Base-by-base conservation (phyloP, 2,329 filamentous ascomycete genomes). In the Fusarium camptoceras region DNA sequence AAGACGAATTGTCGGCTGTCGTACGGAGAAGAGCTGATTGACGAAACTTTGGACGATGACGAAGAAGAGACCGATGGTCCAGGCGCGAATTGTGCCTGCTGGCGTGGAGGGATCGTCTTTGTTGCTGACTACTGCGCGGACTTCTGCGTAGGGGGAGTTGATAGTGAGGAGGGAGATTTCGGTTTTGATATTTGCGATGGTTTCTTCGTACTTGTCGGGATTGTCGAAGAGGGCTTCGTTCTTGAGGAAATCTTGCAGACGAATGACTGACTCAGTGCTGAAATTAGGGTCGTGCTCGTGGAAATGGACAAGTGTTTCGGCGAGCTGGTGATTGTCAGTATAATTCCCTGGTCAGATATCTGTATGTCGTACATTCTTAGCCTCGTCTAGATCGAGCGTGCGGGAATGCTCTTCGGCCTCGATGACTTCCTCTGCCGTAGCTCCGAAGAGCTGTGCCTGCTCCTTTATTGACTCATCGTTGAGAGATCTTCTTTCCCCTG, bases 11-110 rank as follows among this genome's bases (percentile, higher is more conserved):
- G 78, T 72, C 0, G 87, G 87, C 62, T 83, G 80, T 14, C 86
- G 84, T 55, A 88, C 83, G 8, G 82, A 83, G 73, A 89, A 88
- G 56, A 89, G 81, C 75, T 86, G 83, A 64, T 89, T 88, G 70
- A 85, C 78, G 48, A 84, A 83, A 22, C 83, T 79, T 15, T 86
- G 78, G 11, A 83, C 55, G 12, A 81, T 75, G 1, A 83, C 81
- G 41, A 87, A 87, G 15, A 83, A 59, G 6, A 85, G 70, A 3
- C 85, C 86, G 9, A 88, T 83, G 10, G 76, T 70, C 85, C 85
- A 87, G 12, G 83, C 82, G 1, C 86, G 82, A 22, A 88, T 82
- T 0, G 87, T 88, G 1, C 50, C 88, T 73, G 79, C 86, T 83
- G 86, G 85, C 4, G 78, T 76, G 0, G 68, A 75, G 0, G 84